Percentiles rank a stretch among this genome's conserved stretches.
These are phyloP conservation scores for Perilla frutescens DNA, from an alignment of 257 asterid species.

Conservation along the genomic window DNA sequence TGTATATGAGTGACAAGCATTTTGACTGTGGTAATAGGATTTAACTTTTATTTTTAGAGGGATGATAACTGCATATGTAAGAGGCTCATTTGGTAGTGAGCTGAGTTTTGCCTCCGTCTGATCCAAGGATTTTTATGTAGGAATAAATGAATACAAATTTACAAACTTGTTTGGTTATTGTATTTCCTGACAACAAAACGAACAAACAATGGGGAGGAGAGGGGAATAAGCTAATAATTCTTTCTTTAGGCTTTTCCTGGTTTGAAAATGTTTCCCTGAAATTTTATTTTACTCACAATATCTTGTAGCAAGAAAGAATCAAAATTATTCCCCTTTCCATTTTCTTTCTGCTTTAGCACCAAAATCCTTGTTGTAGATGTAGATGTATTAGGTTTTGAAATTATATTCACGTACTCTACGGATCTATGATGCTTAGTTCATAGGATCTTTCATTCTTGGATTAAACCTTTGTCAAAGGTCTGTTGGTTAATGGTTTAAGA, in stretches of 20 bases:
- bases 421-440: not conserved
- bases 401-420: not conserved
- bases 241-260: not conserved
- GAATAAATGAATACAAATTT: too few species aligned
- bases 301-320: not conserved
- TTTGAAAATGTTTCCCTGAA: not conserved
- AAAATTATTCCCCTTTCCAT: not conserved
- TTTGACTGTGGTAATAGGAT: not conserved
- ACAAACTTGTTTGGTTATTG: too few species aligned
- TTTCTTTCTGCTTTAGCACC: not conserved
- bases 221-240: not conserved
- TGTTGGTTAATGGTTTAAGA: not conserved
- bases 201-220: too few species aligned
- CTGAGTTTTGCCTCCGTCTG: slow-evolving; percentile 8
- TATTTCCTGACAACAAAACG: too few species aligned
- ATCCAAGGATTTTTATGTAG: not conserved
- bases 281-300: not conserved
- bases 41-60: not conserved
- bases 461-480: slow-evolving; percentile 8
- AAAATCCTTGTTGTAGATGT: slow-evolving; percentile 2
- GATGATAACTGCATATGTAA: not conserved
- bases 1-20: not conserved
- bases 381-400: not conserved
- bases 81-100: not conserved
- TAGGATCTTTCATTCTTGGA: not conserved